Base-by-base conservation (phyloP, 345 rosid species). In the Camelina sativa region DNA sequence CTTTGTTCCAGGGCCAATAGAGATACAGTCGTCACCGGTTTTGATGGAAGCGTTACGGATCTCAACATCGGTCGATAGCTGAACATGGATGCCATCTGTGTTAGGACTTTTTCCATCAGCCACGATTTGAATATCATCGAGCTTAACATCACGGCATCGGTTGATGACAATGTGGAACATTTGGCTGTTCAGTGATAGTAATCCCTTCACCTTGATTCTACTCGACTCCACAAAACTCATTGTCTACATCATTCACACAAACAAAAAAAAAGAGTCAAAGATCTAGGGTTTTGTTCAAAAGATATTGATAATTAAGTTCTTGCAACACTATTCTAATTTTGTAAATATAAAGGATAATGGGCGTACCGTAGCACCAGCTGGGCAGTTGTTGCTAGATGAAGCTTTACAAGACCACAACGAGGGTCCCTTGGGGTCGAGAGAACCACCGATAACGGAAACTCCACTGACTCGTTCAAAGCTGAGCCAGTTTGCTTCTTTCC, bases 321-420 rank as follows among this genome's bases (percentile, higher is more conserved):
- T 19, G 25, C 12, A 50, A 2, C 53, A 48, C 11, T 48, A 20
- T 23, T 16, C 11, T 16, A 48, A 48, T 48, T 4, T 4, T 16
- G 8, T 48, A 8, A 48, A 48, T 48, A 17, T 48, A 13, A 46
- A 46, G 19, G 51, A 46, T 46, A 46, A 52, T 51, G 56, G 32
- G n/a, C 58, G 5, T 76, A 85, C 88, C 84, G 88, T 81, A 57
- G 86, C 88, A 25, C 88, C 89, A 32, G 15, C 25, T 2, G 86
- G 88, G 43, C 88, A 87, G 37, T 51, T 28, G 7, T 3, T 15
- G 9, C 6, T 20, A 53, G 56, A 73, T 25, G 77, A 51, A 17
- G 76, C 76, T 71, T 85, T 87, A 67, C 92, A 84, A 63, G 72
- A 80, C 88, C 89, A 87, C 63, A 85, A 78, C 4, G 77, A 55